Base-by-base conservation (phyloP, 2,329 filamentous ascomycete species). In the Cordyceps cateniannulata region DNA sequence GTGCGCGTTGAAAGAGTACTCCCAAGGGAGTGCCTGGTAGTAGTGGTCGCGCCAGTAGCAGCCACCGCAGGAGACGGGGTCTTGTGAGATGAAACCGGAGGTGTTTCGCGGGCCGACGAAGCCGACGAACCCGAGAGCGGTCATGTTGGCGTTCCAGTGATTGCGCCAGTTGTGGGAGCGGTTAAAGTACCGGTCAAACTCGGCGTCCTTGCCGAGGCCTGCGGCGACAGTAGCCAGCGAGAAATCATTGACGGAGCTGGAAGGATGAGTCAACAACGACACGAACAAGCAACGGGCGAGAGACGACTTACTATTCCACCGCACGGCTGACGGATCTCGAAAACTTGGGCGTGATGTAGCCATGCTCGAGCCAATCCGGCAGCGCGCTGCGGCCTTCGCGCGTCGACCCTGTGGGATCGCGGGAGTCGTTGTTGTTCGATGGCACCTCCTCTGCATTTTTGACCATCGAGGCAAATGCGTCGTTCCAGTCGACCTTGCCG, bases 131-230 rank as follows among this genome's bases (percentile, higher is more conserved):
- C 80, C 81, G 0, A 87, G 76, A 0, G 83, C 83, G 1, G 75
- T 76, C 49, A 84, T 78, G 51, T 81, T 69, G 0, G 79, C 69
- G 68, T 90, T 86, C 86, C 86, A 91, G 65, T 90, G 86, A 67
- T 89, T 89, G 18, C 84, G 79, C 88, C 88, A 91, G 66, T 89
- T 86, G 10, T 80, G 77, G 0, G 85, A 87, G 9, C 87, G 81
- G 50, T 80, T 74, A 27, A 89, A 75, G 65, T 90, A 90, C 58
- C 78, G 85, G 3, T 72, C 63, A 3, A 82, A 81, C 47, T 86
- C 83, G 1, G 73, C 72, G 0, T 66, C 61, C 51, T 81, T 79
- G 1, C 76, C 78, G 2, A 89, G 71, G 0, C 85, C 86, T 1
- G 68, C 70, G 3, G 88, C 88, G 12, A 91, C 84, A 68, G 87